Evolutionary conservation across 345 rosid species (phyloP).

Genomic region (Mangifera indica): DNA sequence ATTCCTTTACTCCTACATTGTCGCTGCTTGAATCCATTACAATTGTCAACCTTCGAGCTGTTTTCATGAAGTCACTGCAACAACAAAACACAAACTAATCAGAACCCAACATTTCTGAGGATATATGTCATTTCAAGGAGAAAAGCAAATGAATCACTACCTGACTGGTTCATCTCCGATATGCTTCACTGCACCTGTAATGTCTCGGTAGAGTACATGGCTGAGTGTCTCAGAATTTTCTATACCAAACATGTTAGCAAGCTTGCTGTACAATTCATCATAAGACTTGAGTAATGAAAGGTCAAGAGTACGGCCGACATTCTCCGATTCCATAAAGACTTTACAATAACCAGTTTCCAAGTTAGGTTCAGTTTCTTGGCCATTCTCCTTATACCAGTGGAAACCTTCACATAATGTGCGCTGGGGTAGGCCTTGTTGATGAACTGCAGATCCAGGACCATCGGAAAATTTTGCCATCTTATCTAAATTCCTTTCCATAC

Average conservation of each 20-base stretch:
- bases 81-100: neutral
- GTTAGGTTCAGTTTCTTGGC: constrained; percentile 34
- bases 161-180: constrained; percentile 51
- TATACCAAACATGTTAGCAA: constrained; percentile 47
- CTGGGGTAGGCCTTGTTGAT: constrained; percentile 31
- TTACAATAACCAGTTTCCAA: constrained; percentile 50
- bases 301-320: constrained; percentile 55
- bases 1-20: constrained; percentile 35
- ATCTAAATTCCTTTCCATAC: constrained; percentile 36
- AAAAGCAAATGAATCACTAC: constrained; percentile 21
- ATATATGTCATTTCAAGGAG: neutral
- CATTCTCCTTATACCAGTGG: constrained; percentile 35
- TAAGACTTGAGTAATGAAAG: constrained; percentile 47
- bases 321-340: constrained; percentile 59
- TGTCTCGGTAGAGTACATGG: constrained; percentile 41
- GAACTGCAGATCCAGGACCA: constrained; percentile 38
- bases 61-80: constrained; percentile 49
- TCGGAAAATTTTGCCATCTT: constrained; percentile 31
- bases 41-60: constrained; percentile 59
- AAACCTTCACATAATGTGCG: constrained; percentile 28
- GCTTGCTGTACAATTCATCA: constrained; percentile 42
- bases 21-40: constrained; percentile 51
- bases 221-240: constrained; percentile 35
- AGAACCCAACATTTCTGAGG: neutral
- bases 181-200: constrained; percentile 41